Base-by-base conservation (phyloP, 768 basidiomycete species). In the Mycena epipterygia region DNA sequence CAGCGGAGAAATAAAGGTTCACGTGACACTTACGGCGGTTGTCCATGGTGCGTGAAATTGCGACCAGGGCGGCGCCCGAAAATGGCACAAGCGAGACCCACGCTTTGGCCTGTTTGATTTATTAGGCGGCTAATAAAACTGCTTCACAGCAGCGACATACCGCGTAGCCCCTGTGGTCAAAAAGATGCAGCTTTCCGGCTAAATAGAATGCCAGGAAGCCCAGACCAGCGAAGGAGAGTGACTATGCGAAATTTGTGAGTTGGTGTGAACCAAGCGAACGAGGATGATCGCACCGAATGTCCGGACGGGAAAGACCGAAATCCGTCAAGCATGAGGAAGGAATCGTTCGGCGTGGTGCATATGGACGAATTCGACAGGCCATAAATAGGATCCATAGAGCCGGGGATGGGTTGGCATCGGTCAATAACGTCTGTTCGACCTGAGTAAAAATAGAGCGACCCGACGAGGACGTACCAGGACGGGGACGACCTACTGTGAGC, bases 271-370 rank as follows among this genome's bases (percentile, higher is more conserved):
- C 39, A 8, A 48, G n/a, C 5, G n/a, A n/a, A 27, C 9, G 37
- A 48, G 32, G 41, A 49, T 29, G 21, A 17, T 82, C 92, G 57
- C 74, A 94, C 95, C 4, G 95, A 92, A 81, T 98, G 96, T 1
- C 97, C 97, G 62, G 94, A 95, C 17, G 93, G 93, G 80, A 98
- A 98, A 77, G 95, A 96, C 74, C 94, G 89, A 84, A 95, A 98
- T 1, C 96, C 72, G 48, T 73, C 72, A 17, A 64, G 35, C 97
- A 81, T 97, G 95, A 32, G 85, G 82, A 72, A 96, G 79, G 30
- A 91, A 21, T 78, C 74, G 71, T 93, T 81, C 6, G 88, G 84
- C 74, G 92, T 91, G 1, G 94, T 95, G 80, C 98, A 99, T 61
- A 97, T 90, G 7, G 88, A 85, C 60, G 86, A 88, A n/a, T 86